Conservation (phyloP, 495 filamentous ascomycete species). For the Podospora fimiseda region DNA sequence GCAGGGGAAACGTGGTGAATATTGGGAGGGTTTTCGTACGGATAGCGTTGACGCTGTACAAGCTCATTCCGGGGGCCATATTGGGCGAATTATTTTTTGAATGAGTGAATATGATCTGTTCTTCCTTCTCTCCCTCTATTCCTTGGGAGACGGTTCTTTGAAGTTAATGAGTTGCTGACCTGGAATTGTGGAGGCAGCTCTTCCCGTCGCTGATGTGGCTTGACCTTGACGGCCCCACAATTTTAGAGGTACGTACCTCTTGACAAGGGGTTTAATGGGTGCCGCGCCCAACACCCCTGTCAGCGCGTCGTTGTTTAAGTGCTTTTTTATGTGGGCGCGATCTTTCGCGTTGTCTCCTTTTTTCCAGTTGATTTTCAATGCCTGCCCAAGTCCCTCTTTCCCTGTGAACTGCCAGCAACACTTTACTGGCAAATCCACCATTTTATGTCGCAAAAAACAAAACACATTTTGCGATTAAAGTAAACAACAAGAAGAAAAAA, state of each 20-base stretch:
- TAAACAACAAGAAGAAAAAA: constrained; percentile 14
- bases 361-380: constrained; percentile 17
- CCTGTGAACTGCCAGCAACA: background rate
- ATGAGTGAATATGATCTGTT: too few relatives aligned
- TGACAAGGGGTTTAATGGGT: constrained; percentile 23
- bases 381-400: constrained; percentile 4
- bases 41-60: constrained; percentile 90
- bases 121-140: too few relatives aligned
- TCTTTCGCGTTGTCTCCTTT: constrained; percentile 20
- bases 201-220: constrained; percentile 25
- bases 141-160: background rate
- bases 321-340: constrained; percentile 15
- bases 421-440: background rate
- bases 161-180: background rate
- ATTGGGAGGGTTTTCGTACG: constrained; percentile 38
- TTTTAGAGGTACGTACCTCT: constrained; percentile 18
- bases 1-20: background rate
- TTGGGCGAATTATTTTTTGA: constrained; percentile 12
- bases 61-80: constrained; percentile 59
- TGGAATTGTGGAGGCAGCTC: background rate
- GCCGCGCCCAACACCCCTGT: constrained; percentile 9
- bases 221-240: constrained; percentile 17
- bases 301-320: constrained; percentile 22
- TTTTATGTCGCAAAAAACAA: background rate
- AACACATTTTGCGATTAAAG: constrained; percentile 8